Percentiles rank a stretch among this genome's conserved stretches.
These are phyloP conservation scores for Penicillium aurantiogriseum DNA, from an alignment of 2,329 filamentous ascomycete species.

Conservation along the genomic window DNA sequence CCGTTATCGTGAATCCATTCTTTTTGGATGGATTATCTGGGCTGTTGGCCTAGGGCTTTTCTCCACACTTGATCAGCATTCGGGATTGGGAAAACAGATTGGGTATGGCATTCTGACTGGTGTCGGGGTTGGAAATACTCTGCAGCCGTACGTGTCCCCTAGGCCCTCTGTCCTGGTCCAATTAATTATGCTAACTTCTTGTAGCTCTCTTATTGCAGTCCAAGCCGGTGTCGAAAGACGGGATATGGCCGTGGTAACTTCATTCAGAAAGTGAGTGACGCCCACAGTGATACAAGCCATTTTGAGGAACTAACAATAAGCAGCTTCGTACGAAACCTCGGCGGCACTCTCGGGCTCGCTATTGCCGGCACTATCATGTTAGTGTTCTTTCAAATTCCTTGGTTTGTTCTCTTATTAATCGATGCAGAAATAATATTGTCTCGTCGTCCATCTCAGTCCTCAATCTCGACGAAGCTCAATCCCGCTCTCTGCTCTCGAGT, in stretches of 20 bases:
- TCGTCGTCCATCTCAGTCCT: slow-evolving; percentile 27
- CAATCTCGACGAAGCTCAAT: slow-evolving; percentile 21
- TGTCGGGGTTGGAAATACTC: slow-evolving; percentile 53
- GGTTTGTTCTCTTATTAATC: too few relatives aligned
- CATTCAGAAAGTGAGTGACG: slow-evolving; percentile 34
- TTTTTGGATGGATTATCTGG: slow-evolving; percentile 55
- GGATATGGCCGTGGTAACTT: slow-evolving; percentile 44
- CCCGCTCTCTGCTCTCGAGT: slow-evolving; percentile 30
- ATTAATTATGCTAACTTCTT: neutral
- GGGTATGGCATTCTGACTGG: slow-evolving; percentile 56
- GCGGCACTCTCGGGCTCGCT: slow-evolving; percentile 42
- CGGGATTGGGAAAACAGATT: slow-evolving; percentile 54
- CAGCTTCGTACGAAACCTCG: slow-evolving; percentile 45
- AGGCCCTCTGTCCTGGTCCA: neutral
- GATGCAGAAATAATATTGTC: slow-evolving; percentile 32
- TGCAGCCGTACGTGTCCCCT: slow-evolving; percentile 45
- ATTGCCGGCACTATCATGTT: slow-evolving; percentile 45
- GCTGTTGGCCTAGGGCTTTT: slow-evolving; percentile 54
- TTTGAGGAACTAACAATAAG: slow-evolving; percentile 2
- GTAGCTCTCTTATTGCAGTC: slow-evolving; percentile 37
- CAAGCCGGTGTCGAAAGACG: slow-evolving; percentile 41
- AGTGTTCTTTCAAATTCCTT: neutral
- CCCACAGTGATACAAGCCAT: neutral
- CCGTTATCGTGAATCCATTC: slow-evolving; percentile 54
- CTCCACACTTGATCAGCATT: slow-evolving; percentile 51